Evolutionary conservation across 2,329 filamentous ascomycete genomes (phyloP).

Genomic region (Cadophora sp.): DNA sequence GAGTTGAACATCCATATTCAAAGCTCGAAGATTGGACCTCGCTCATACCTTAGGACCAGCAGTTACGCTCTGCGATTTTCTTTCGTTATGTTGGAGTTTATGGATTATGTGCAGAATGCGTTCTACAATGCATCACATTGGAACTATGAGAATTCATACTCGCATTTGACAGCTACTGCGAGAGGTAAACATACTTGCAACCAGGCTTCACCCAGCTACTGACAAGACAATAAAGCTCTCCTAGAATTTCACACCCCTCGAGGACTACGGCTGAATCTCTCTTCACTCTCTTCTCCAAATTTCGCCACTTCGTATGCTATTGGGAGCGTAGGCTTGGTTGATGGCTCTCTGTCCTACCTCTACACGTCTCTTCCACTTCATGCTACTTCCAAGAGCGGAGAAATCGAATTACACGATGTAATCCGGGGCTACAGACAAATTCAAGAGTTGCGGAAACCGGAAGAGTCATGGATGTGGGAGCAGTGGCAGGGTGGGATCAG

Average conservation of each 20-base stretch:
- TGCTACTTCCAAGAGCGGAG: slow-evolving; percentile 72
- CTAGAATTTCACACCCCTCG: slow-evolving; percentile 88
- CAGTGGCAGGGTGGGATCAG: slow-evolving; percentile 58
- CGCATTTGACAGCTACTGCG: slow-evolving; percentile 81
- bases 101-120: slow-evolving; percentile 93
- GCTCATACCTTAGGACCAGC: too few species aligned
- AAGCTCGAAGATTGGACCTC: not conserved
- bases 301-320: slow-evolving; percentile 95
- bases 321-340: slow-evolving; percentile 86
- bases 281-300: slow-evolving; percentile 88
- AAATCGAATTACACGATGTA: slow-evolving; percentile 77
- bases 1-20: not conserved
- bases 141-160: slow-evolving; percentile 92
- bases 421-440: slow-evolving; percentile 85
- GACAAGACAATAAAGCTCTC: slow-evolving; percentile 62
- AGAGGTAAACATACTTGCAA: slow-evolving; percentile 61
- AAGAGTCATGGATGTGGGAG: slow-evolving; percentile 58
- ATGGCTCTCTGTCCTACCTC: slow-evolving; percentile 96
- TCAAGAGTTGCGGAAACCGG: slow-evolving; percentile 64
- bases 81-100: slow-evolving; percentile 85
- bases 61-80: not conserved
- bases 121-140: slow-evolving; percentile 88
- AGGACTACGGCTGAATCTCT: slow-evolving; percentile 84
- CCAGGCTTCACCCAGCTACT: slow-evolving; percentile 28
- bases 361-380: slow-evolving; percentile 86